Percentiles rank a stretch among this genome's conserved stretches.
phyloP scores from a whole-genome alignment of 805 yeast genomes.

The Sugiyamaella lignohabitans region DNA sequence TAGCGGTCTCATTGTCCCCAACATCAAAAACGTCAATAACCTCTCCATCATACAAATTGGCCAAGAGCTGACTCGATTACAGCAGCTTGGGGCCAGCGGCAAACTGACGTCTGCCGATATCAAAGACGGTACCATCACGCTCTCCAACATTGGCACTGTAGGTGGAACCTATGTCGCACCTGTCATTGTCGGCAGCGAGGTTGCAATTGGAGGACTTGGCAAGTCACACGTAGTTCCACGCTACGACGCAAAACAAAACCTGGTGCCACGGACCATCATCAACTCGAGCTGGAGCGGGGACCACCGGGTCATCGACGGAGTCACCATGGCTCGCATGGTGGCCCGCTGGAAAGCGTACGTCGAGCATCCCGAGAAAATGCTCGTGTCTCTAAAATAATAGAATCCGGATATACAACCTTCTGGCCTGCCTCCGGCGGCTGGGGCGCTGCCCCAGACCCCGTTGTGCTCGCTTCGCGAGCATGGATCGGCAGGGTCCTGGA shows the following conservation, averaged over 20 bases:
- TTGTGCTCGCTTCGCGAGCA: too few relatives aligned
- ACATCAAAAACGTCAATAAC: slow-evolving; percentile 26
- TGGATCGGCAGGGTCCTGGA: too few relatives aligned
- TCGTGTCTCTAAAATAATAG: slow-evolving; percentile 7
- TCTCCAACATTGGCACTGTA: slow-evolving; percentile 31
- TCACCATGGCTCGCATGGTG: slow-evolving; percentile 30
- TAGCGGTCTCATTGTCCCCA: slow-evolving; percentile 30
- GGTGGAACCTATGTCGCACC: slow-evolving; percentile 34
- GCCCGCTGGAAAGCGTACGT: slow-evolving; percentile 24
- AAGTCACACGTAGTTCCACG: slow-evolving; percentile 26
- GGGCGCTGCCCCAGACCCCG: too few relatives aligned
- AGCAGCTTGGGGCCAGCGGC: slow-evolving; percentile 23
- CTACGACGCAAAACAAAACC: slow-evolving; percentile 20
- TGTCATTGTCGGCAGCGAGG: slow-evolving; percentile 30
- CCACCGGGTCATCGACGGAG: slow-evolving; percentile 32
- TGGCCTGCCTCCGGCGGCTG: too few relatives aligned
- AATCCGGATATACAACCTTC: too few relatives aligned
- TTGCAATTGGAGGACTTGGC: slow-evolving; percentile 32
- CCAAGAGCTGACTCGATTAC: slow-evolving; percentile 26
- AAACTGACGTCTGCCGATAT: slow-evolving; percentile 26
- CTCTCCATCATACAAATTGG: slow-evolving; percentile 28
- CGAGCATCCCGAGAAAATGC: slow-evolving; percentile 22
- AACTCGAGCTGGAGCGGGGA: slow-evolving; percentile 33
- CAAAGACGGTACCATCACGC: slow-evolving; percentile 29
- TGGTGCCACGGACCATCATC: slow-evolving; percentile 25